Conservation (phyloP, 371 early-diverging fungal genomes). For the Mortierella sp. region DNA sequence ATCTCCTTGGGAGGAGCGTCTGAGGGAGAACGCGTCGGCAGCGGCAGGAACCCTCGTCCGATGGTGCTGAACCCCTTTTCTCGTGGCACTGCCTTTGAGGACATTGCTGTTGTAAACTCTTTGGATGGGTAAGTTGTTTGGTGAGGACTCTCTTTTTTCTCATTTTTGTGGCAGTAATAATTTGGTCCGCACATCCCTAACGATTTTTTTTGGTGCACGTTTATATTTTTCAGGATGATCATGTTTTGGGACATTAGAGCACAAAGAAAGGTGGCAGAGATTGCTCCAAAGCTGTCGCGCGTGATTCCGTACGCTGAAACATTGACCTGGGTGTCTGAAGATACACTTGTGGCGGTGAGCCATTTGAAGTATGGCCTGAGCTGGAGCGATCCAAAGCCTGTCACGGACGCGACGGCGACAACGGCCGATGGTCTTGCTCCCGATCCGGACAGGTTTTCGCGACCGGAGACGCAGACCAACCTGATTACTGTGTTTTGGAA, state of each 20-base stretch:
- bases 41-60: conserved; percentile 8
- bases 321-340: conserved; percentile 34
- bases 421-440: background rate
- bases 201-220: background rate
- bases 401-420: background rate
- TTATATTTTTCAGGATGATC: background rate
- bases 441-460: background rate
- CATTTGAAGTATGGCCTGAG: conserved; percentile 20
- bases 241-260: background rate
- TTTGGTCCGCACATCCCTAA: conserved; percentile 9
- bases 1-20: conserved; percentile 7
- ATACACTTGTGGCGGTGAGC: conserved; percentile 40
- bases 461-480: conserved; percentile 36
- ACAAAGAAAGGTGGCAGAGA: background rate
- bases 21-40: background rate
- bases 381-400: conserved; percentile 13
- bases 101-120: conserved; percentile 25
- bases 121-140: conserved; percentile 32
- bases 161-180: conserved; percentile 30
- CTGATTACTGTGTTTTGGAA: conserved; percentile 30
- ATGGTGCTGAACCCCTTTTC: conserved; percentile 43
- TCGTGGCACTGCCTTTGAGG: conserved; percentile 29
- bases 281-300: conserved; percentile 1
- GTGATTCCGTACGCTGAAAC: conserved; percentile 46
- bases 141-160: background rate